phyloP scores from a whole-genome alignment of 495 filamentous ascomycete species.

The Hypoxylon crocopeplum region DNA sequence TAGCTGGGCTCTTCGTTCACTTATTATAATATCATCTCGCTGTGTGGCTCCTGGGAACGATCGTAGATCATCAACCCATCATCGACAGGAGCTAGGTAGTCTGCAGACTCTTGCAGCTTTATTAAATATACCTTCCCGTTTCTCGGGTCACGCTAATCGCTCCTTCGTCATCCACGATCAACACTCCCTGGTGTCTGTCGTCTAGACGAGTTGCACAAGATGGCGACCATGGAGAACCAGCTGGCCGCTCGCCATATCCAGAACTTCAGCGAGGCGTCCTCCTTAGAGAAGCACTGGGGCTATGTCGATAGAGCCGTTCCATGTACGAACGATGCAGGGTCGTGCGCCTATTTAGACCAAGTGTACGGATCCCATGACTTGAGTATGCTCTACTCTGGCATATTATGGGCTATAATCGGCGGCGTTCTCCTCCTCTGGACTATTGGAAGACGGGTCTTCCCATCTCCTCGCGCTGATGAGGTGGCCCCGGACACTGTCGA shows the following conservation, averaged over 20 bases:
- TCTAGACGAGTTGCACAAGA: constrained; percentile 5
- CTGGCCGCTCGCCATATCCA: constrained; percentile 45
- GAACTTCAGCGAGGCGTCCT: constrained; percentile 46
- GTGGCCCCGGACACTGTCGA: constrained; percentile 43
- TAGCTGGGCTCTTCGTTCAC: constrained; percentile 1
- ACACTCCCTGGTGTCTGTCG: background rate
- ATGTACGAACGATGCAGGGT: constrained; percentile 64
- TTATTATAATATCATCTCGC: constrained; percentile 24
- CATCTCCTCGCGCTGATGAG: constrained; percentile 44
- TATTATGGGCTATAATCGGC: constrained; percentile 64
- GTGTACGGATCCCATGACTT: constrained; percentile 66
- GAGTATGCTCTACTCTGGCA: constrained; percentile 66
- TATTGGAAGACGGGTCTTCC: constrained; percentile 42
- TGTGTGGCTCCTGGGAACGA: constrained; percentile 4
- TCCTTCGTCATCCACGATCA: constrained; percentile 14
- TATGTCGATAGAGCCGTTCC: constrained; percentile 64
- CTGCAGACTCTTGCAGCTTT: constrained; percentile 15
- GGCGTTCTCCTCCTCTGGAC: constrained; percentile 60
- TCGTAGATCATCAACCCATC: constrained; percentile 13
- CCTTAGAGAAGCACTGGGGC: constrained; percentile 65
- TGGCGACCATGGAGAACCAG: constrained; percentile 23
- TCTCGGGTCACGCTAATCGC: constrained; percentile 3
- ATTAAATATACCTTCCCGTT: constrained; percentile 18
- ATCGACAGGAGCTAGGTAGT: constrained; percentile 11
- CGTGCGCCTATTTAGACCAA: constrained; percentile 68